Base-by-base conservation (phyloP, 345 rosid species). In the Rubroshorea leprosula region DNA sequence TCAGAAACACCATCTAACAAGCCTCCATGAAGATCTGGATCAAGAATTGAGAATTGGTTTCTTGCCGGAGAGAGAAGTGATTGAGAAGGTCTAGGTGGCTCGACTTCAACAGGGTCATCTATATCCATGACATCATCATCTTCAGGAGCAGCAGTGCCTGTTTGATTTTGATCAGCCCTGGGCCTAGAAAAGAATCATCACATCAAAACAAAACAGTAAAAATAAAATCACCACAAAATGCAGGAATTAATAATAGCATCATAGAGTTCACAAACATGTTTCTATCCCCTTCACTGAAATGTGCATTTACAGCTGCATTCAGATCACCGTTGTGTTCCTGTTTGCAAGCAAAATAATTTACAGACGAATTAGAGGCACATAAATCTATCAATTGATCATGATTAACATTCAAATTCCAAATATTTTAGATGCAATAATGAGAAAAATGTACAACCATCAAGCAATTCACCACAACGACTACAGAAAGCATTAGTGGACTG, bases 251-350 rank as follows among this genome's bases (percentile, higher is more conserved):
- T 8, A n/a, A 60, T 20, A 48, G 29, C 54, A 49, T 57, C n/a
- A 55, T 2, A 46, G 51, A 21, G 19, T 50, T 38, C 35, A 65
- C 84, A 50, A 35, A 85, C 88, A 7, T 72, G 74, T 63, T 84
- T 67, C 83, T 65, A 71, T 90, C 97, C 76, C 97, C 95, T 64
- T 84, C 95, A 12, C 64, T 71, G 78, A 90, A 94, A 79, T 84
- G 84, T 23, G 95, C 83, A 82, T 94, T 85, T 61, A 94, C 84
- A 54, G 99, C 96, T 64, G 85, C 87, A 80, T 94, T 90, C 59
- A 90, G 90, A 80, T 90, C 93, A 61, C 95, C 96, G 17, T 70
- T 75, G 65, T 94, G 89, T 67, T 87, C 97, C 99, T 94, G 74
- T 63, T 41, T 41, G 51, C 60, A 72, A 60, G 25, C 27, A 63